Evolutionary conservation across 192 early-diverging fungal genomes (phyloP), one percentile per base, ranked within the genome.

Genomic region (Coemansia nantahalensis): DNA sequence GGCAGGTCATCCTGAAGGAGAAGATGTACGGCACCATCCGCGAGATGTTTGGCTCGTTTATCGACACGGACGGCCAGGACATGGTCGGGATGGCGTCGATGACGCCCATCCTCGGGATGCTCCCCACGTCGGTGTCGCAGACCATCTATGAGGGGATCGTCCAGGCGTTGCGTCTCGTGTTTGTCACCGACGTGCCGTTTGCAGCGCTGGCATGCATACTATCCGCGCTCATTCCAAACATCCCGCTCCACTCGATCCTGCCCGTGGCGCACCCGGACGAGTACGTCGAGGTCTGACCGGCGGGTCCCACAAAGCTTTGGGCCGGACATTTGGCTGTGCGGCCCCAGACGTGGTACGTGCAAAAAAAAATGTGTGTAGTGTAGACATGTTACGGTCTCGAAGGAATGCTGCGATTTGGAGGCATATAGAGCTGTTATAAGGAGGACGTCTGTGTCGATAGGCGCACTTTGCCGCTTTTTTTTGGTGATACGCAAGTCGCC

Each of bases 181-280:
- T 59, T 63, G 58, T 77, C 39, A 56, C 58, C 8, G 44, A 63
- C 40, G 71, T 75, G 46, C 71, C 71, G 35, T 75, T 75, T 62
- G 71, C 71, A 4, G 59, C 43, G 8, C 14, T 51, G 10, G 71
- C 71, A 7, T 75, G 65, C n/a, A 55, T 75, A 2, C 38, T 75
- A 35, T 75, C 64, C 33, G 31, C 67, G 52, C 51, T 68, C 33
- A 26, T 75, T 15, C 36, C 45, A 18, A 75, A 67, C 39, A 47
- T 67, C 35, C 71, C 71, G 24, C 52, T 75, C 39, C 65, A 67
- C 37, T 36, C 43, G 13, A 57, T 75, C 26, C 42, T 66, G 30
- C 59, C 71, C 0, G 51, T 60, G 7, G 45, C 24, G 13, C 50
- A 34, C 5, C 40, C 51, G 0, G 69, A 73, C 11, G 69, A 73